phyloP scores from a whole-genome alignment of 441 rosid genomes.

The Eutrema salsugineum region DNA sequence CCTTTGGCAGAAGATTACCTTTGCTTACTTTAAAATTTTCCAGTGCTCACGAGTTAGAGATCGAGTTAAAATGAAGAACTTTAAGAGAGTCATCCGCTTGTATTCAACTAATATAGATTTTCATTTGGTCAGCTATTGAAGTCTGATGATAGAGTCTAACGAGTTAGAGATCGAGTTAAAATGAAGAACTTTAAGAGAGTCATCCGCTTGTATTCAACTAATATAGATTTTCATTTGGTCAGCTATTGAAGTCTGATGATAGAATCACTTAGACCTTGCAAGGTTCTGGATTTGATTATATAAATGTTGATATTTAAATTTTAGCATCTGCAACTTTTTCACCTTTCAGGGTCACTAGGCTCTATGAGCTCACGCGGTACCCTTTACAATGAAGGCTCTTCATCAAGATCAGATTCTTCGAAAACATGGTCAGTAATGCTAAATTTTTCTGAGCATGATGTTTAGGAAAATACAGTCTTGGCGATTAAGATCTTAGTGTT shows the following conservation, averaged over 20 bases:
- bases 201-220: background rate
- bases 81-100: background rate
- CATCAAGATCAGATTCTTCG: conserved; percentile 40
- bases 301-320: background rate
- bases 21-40: no score
- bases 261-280: background rate
- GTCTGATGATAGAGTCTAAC: background rate
- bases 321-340: background rate
- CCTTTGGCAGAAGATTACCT: background rate
- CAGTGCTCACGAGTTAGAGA: no score
- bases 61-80: background rate
- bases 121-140: background rate
- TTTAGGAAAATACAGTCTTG: background rate
- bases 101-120: background rate
- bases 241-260: background rate
- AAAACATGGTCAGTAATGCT: conserved; percentile 59
- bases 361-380: conserved; percentile 70
- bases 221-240: background rate
- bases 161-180: no score
- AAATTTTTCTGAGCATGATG: background rate
- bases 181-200: background rate
- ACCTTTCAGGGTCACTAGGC: conserved; percentile 74
- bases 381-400: conserved; percentile 42
- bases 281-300: conserved; percentile 2
- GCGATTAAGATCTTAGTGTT: background rate